Percentiles rank a stretch among this genome's conserved stretches.
Conservation (phyloP, 1,284 basidiomycete species). For the Anthracocystis panici-leucophaei region DNA sequence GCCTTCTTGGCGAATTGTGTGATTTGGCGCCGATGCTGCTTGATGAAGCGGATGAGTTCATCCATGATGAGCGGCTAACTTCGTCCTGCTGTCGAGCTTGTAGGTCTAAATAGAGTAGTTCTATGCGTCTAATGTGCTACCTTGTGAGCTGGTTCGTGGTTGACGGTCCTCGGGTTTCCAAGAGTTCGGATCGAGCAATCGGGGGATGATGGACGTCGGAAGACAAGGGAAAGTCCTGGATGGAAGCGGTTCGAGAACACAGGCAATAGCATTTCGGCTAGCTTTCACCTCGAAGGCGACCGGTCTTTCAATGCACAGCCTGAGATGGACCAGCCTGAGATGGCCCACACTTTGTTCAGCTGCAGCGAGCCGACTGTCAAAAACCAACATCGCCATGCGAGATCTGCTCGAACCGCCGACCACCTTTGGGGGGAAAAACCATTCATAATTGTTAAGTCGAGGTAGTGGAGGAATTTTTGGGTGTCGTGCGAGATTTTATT, state of each 20-base stretch:
- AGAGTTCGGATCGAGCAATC: too few relatives aligned
- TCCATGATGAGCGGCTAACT: conserved; percentile 40
- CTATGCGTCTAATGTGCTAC: not conserved
- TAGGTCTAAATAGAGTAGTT: not conserved
- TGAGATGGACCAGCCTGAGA: too few relatives aligned
- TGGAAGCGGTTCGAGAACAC: not conserved
- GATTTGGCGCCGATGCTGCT: conserved; percentile 61
- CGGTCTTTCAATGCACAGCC: conserved; percentile 4
- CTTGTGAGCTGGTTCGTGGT: not conserved
- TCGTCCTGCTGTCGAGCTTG: not conserved
- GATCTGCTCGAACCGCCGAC: too few relatives aligned
- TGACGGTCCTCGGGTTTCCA: too few relatives aligned
- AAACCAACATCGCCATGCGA: not conserved
- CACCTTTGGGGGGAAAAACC: too few relatives aligned
- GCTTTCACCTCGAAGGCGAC: not conserved
- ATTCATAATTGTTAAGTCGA: not conserved
- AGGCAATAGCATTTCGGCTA: conserved; percentile 2
- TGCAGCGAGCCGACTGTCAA: conserved; percentile 5
- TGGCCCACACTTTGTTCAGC: too few relatives aligned
- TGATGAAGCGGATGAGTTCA: conserved; percentile 61
- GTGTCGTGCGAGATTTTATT: conserved; percentile 46
- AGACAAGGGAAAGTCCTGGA: not conserved
- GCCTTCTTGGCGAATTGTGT: conserved; percentile 59
- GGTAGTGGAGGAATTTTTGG: conserved; percentile 4
- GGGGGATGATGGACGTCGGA: not conserved